A percentile compares a stretch with the other conserved stretches of the same genome.
These are phyloP conservation scores for Phytophthora parvispora DNA, from an alignment of 352 stramenopile genomes.

Conservation along the genomic window DNA sequence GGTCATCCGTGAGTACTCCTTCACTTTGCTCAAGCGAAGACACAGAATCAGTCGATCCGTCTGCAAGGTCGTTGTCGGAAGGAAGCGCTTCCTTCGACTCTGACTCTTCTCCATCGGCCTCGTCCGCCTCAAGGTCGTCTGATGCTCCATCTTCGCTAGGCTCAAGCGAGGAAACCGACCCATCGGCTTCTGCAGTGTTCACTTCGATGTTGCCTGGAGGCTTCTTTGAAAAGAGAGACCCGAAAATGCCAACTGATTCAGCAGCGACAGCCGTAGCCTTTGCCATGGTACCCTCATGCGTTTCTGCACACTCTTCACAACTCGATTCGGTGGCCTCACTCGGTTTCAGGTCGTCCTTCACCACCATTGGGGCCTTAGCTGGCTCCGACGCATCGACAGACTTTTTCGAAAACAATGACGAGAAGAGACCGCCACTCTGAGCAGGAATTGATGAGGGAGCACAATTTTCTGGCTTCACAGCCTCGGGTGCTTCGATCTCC, in stretches of 20 bases:
- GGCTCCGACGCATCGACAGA: neutral
- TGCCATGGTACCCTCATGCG: neutral
- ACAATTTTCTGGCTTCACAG: neutral
- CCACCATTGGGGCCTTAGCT: neutral
- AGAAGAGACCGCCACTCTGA: slow-evolving; percentile 23
- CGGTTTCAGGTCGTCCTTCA: neutral
- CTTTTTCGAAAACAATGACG: slow-evolving; percentile 32
- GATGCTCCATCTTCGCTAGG: slow-evolving; percentile 20
- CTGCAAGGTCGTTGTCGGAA: slow-evolving; percentile 22
- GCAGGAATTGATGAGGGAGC: neutral
- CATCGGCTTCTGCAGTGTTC: slow-evolving; percentile 9
- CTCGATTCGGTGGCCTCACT: slow-evolving; percentile 7
- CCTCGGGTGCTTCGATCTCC: neutral
- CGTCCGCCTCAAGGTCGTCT: slow-evolving; percentile 29
- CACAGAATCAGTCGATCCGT: slow-evolving; percentile 5
- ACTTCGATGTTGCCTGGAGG: slow-evolving; percentile 11
- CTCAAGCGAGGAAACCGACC: slow-evolving; percentile 26
- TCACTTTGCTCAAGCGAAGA: slow-evolving; percentile 30
- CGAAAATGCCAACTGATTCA: slow-evolving; percentile 32
- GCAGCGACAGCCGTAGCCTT: neutral
- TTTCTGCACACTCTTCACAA: slow-evolving; percentile 4
- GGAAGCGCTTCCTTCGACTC: slow-evolving; percentile 29
- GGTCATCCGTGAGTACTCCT: slow-evolving; percentile 11
- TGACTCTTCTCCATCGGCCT: slow-evolving; percentile 37
- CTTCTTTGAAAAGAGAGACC: slow-evolving; percentile 38